Percentiles rank a stretch among this genome's conserved stretches.
Conservation (phyloP, 305 asterid genomes). For the Solanum hybrid region DNA sequence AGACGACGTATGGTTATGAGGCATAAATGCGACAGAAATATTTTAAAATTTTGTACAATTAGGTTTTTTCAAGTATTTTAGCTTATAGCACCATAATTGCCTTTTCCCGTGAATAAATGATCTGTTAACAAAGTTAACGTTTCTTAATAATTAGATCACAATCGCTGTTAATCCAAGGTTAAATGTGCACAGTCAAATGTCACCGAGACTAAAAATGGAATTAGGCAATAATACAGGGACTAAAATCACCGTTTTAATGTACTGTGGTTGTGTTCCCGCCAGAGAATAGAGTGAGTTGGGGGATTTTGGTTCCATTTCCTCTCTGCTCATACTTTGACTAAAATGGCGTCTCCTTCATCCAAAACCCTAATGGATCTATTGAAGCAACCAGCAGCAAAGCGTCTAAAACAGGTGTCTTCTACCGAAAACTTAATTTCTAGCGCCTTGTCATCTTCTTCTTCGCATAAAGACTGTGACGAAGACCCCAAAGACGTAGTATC, state of each 20-base stretch:
- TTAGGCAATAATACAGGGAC: not conserved
- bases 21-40: not conserved
- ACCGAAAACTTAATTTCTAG: conserved; percentile 14
- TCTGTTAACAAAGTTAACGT: not conserved
- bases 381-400: conserved; percentile 76
- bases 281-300: not conserved
- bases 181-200: not conserved
- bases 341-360: conserved; percentile 41
- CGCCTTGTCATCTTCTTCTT: conserved; percentile 13
- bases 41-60: not conserved
- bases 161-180: too few relatives aligned
- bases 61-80: too few relatives aligned
- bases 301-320: not conserved
- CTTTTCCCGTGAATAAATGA: not conserved
- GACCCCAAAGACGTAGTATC: conserved; percentile 11
- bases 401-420: conserved; percentile 41
- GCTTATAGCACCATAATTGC: not conserved
- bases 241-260: not conserved
- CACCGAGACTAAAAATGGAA: too few relatives aligned
- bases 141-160: not conserved
- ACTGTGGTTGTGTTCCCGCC: not conserved
- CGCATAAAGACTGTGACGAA: not conserved
- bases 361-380: conserved; percentile 67
- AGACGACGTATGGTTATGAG: not conserved
- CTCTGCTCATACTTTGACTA: not conserved